A percentile compares a stretch with the other conserved stretches of the same genome.
These are phyloP conservation scores for Fusarium robinianum DNA, from an alignment of 2,329 filamentous ascomycete genomes.

Conservation along the genomic window DNA sequence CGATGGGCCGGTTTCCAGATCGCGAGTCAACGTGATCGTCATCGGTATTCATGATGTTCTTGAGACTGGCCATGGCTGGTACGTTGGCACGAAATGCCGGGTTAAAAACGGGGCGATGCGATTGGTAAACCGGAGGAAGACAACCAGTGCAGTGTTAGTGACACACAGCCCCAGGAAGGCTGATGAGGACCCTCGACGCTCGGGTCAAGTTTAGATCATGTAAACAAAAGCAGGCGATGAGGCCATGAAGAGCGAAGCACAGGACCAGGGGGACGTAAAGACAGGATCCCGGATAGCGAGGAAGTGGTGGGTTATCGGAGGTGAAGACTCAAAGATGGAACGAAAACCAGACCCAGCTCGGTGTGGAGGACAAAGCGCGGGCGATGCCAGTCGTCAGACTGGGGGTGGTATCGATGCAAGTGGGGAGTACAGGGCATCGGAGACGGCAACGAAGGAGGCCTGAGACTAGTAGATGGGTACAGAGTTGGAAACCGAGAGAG, in stretches of 20 bases:
- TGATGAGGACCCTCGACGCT: constrained; percentile 38
- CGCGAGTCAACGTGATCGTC: constrained; percentile 51
- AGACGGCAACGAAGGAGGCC: constrained; percentile 19
- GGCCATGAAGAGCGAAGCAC: constrained; percentile 28
- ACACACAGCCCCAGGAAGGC: constrained; percentile 52
- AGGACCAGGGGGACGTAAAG: constrained; percentile 35
- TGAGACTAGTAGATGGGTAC: no score
- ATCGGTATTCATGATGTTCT: constrained; percentile 61
- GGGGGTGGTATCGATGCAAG: constrained; percentile 27
- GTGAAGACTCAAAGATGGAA: constrained; percentile 13
- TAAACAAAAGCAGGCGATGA: constrained; percentile 41
- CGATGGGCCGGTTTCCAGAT: constrained; percentile 52
- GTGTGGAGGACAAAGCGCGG: constrained; percentile 21
- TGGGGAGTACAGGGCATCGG: constrained; percentile 21
- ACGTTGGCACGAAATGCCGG: constrained; percentile 47
- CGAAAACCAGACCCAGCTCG: constrained; percentile 32
- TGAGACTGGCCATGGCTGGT: constrained; percentile 57
- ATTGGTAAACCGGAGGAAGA: constrained; percentile 38
- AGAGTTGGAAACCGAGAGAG: constrained; percentile 36
- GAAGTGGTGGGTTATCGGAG: constrained; percentile 13
- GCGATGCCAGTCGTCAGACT: constrained; percentile 31
- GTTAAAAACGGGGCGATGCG: constrained; percentile 38
- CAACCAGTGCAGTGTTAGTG: constrained; percentile 50
- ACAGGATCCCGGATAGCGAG: constrained; percentile 28
- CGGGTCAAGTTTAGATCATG: constrained; percentile 39